A percentile compares a stretch with the other conserved stretches of the same genome.
These are phyloP conservation scores for Begonia loranthoides DNA, from an alignment of 306 rosid species.

Conservation along the genomic window DNA sequence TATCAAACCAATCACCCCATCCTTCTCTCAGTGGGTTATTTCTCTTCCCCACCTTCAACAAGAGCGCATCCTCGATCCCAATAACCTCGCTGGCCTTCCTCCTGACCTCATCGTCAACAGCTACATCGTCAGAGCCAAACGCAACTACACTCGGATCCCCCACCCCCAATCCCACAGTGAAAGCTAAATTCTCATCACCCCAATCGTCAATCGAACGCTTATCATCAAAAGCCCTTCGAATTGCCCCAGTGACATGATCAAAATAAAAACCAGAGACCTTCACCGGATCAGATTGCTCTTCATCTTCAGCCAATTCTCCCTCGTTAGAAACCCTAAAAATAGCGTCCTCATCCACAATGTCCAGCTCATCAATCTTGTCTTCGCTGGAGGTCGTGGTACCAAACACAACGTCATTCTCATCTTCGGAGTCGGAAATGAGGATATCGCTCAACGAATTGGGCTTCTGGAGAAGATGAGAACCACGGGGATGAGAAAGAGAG, in stretches of 20 bases:
- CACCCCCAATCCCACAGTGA: conserved; percentile 16
- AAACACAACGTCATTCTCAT: conserved; percentile 14
- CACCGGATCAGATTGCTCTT: conserved; percentile 27
- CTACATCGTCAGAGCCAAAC: conserved; percentile 69
- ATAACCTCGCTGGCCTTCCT: conserved; percentile 18
- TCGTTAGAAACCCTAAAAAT: conserved; percentile 8
- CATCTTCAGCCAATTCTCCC: conserved; percentile 42
- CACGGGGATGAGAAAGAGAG: conserved; percentile 34
- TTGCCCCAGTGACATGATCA: conserved; percentile 53
- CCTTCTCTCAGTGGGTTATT: conserved; percentile 52
- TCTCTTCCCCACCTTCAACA: conserved; percentile 40
- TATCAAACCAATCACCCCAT: conserved; percentile 95
- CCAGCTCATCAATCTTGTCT: conserved; percentile 72
- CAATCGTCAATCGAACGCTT: conserved; percentile 35
- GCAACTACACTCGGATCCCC: conserved; percentile 42
- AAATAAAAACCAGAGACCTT: conserved; percentile 39
- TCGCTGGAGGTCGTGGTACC: conserved; percentile 21
- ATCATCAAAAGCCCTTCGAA: conserved; percentile 36
- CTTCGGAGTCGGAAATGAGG: conserved; percentile 37
- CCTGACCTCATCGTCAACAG: conserved; percentile 43
- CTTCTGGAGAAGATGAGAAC: conserved; percentile 10
- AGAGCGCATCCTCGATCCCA: conserved; percentile 50
- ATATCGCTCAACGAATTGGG: conserved; percentile 8
- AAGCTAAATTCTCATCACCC: conserved; percentile 29
- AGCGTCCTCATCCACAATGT: conserved; percentile 31